Conservation (phyloP, 2,329 filamentous ascomycete genomes). For the Zasmidium angulare region DNA sequence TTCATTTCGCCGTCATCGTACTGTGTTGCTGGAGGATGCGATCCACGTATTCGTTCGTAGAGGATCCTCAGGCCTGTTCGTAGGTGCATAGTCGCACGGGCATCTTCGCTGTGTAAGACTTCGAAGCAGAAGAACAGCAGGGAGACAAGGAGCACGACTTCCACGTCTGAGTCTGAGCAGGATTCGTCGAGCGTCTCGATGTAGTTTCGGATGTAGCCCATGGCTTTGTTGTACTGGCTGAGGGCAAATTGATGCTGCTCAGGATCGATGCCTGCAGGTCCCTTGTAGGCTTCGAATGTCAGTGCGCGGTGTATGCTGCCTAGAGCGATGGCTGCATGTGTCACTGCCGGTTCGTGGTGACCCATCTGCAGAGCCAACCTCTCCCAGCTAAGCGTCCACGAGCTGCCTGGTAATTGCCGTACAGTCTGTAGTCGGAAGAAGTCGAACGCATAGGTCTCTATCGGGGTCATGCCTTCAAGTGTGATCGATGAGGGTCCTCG, state of each 20-base stretch:
- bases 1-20: slow-evolving; percentile 12
- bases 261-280: slow-evolving; percentile 7
- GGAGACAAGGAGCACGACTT: slow-evolving; percentile 18
- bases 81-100: slow-evolving; percentile 14
- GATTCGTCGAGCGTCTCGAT: slow-evolving; percentile 11
- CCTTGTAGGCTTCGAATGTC: not conserved
- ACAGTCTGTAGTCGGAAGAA: slow-evolving; percentile 20
- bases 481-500: slow-evolving; percentile 7
- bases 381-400: slow-evolving; percentile 20
- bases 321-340: slow-evolving; percentile 18
- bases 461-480: slow-evolving; percentile 7
- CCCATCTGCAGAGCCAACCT: slow-evolving; percentile 16
- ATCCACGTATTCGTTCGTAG: slow-evolving; percentile 12
- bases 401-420: slow-evolving; percentile 20
- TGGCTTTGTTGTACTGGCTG: slow-evolving; percentile 19
- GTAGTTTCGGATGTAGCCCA: slow-evolving; percentile 13
- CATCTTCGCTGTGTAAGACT: slow-evolving; percentile 16
- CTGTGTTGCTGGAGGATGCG: not conserved
- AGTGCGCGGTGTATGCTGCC: slow-evolving; percentile 18
- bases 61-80: slow-evolving; percentile 18
- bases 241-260: slow-evolving; percentile 16
- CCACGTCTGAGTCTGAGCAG: slow-evolving; percentile 12
- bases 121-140: slow-evolving; percentile 23
- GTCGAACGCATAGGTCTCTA: slow-evolving; percentile 20
- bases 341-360: slow-evolving; percentile 17